Base-by-base conservation (phyloP, 2,329 filamentous ascomycete species). In the Capronia epimyces region DNA sequence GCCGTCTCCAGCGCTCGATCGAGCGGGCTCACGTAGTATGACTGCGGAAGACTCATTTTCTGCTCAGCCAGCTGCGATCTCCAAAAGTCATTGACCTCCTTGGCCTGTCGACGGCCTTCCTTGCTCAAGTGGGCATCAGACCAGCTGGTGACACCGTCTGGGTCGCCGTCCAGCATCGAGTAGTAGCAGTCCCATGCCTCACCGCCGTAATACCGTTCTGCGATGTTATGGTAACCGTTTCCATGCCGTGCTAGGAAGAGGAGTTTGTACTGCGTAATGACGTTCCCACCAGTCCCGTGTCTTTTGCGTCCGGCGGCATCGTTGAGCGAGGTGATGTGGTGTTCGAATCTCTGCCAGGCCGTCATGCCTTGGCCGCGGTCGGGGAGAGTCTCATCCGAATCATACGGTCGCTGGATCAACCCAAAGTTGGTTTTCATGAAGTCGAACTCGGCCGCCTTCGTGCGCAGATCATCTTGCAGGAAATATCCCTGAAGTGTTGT, bases 181-280 rank as follows among this genome's bases (percentile, higher is more conserved):
- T 77, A 84, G 68, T 82, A 77, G 63, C 75, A 77, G 66, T 84
- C 77, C 81, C 81, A 84, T 2, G 72, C 71, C 16, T 73, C 68
- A 0, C 75, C 79, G 20, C 80, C 80, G 56, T 82, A 83, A 55
- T 71, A 75, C 1, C 65, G 62, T 61, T 83, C 77, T 0, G 79
- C 81, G 13, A 80, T 78, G 62, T 84, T 84, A 66, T 83, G 78
- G 54, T 72, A 72, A 2, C 80, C 80, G 62, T 84, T 73, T 12
- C 81, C 81, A 61, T 84, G 81, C 16, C 81, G 74, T 37, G 77
- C 80, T 16, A 82, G 67, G 61, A 77, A 81, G 36, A 84, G 67
- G 1, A 84, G 66, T 45, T 76, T 75, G 65, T 81, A 82, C 29
- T 65, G 65, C 3, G 70, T 69, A 22, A 25, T 29, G 21, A 24